Conservation (phyloP, 306 rosid genomes). For the Nissolia schottii region DNA sequence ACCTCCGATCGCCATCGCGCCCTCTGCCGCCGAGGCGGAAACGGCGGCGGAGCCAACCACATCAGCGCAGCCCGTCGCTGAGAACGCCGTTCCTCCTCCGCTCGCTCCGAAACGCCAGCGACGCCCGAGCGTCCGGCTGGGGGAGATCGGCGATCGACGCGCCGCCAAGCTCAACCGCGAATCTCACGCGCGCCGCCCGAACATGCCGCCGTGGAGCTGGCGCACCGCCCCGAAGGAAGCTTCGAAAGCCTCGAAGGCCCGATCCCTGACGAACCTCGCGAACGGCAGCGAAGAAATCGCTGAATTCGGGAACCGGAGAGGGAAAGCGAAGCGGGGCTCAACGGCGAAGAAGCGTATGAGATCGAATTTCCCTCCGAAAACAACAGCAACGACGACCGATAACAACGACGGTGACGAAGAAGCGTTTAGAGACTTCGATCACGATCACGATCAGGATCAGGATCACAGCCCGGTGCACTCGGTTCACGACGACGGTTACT, state of each 20-base stretch:
- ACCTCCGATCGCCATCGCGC: constrained; percentile 31
- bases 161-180: constrained; percentile 32
- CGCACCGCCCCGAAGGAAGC: constrained; percentile 37
- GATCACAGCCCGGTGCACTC: constrained; percentile 38
- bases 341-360: constrained; percentile 48
- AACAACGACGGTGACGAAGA: constrained; percentile 37
- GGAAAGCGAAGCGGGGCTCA: constrained; percentile 46
- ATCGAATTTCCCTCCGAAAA: constrained; percentile 31
- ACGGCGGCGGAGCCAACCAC: not conserved
- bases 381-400: not conserved
- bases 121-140: constrained; percentile 72
- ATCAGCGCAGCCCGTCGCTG: constrained; percentile 12
- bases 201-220: constrained; percentile 53
- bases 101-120: constrained; percentile 61
- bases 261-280: constrained; percentile 40
- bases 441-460: constrained; percentile 20
- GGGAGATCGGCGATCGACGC: constrained; percentile 68
- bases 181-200: constrained; percentile 40
- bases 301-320: constrained; percentile 35
- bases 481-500: constrained; percentile 33
- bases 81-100: constrained; percentile 21
- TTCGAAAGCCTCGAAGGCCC: constrained; percentile 40
- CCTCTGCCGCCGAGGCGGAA: not conserved
- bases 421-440: constrained; percentile 40
- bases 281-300: constrained; percentile 36